A percentile compares a stretch with the other conserved stretches of the same genome.
Conservation (phyloP, 768 basidiomycete species). For the Terana coerulea region DNA sequence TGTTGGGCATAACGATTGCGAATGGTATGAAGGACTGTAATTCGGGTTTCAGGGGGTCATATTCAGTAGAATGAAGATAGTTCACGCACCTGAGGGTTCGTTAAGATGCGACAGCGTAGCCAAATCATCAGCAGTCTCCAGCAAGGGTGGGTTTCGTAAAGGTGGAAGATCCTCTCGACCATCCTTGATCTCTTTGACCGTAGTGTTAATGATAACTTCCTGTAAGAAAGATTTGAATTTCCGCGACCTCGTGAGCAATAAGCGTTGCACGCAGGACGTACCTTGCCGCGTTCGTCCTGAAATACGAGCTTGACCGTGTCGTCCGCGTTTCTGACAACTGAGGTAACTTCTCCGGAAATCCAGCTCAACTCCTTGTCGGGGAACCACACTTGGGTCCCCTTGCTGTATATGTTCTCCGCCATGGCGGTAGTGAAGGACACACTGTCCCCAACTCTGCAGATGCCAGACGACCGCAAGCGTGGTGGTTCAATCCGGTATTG, state of each 20-base stretch:
- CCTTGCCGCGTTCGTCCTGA: slow-evolving; percentile 91
- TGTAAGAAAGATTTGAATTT: slow-evolving; percentile 25
- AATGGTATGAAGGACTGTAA: slow-evolving; percentile 89
- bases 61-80: background rate
- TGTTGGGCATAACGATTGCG: slow-evolving; percentile 95
- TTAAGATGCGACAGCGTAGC: slow-evolving; percentile 97
- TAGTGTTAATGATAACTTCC: slow-evolving; percentile 80
- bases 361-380: slow-evolving; percentile 93
- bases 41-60: background rate
- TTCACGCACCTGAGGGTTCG: slow-evolving; percentile 82
- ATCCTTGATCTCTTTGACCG: slow-evolving; percentile 74
- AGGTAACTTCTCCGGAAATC: slow-evolving; percentile 83
- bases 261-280: slow-evolving; percentile 24
- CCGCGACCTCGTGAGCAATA: slow-evolving; percentile 4
- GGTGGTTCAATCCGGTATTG: background rate
- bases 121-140: slow-evolving; percentile 97
- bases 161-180: slow-evolving; percentile 83
- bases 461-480: background rate
- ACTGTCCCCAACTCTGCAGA: slow-evolving; percentile 2
- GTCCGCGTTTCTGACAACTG: slow-evolving; percentile 58
- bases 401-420: slow-evolving; percentile 92
- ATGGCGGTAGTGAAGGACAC: slow-evolving; percentile 34
- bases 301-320: slow-evolving; percentile 82
- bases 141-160: slow-evolving; percentile 90
- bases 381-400: slow-evolving; percentile 89